Evolutionary conservation across 1,139 yeast genomes (phyloP).

Genomic region (Lodderomyces pseudojiufengensis): DNA sequence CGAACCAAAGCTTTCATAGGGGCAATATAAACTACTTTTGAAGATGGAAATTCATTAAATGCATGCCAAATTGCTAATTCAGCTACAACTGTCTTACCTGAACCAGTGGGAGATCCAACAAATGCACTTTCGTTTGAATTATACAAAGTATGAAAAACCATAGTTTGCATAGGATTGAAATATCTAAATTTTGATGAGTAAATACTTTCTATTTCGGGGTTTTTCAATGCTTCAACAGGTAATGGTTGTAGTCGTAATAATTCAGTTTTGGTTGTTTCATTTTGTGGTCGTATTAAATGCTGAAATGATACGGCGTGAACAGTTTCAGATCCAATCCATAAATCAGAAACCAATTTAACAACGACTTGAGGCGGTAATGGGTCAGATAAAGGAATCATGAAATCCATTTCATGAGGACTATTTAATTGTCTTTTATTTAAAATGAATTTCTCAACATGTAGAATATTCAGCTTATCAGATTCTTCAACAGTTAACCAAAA

Average conservation of each 20-base stretch:
- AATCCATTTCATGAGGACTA: conserved; percentile 71
- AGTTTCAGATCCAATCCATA: conserved; percentile 87
- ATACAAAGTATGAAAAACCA: conserved; percentile 89
- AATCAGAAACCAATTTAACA: conserved; percentile 73
- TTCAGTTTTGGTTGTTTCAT: conserved; percentile 82
- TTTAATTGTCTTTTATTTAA: conserved; percentile 56
- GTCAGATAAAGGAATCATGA: conserved; percentile 86
- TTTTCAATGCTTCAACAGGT: conserved; percentile 76
- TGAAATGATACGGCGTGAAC: conserved; percentile 81
- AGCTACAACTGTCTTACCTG: conserved; percentile 97
- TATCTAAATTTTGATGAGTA: conserved; percentile 68
- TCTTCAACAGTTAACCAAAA: conserved; percentile 94
- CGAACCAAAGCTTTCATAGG: conserved; percentile 98
- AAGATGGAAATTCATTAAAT: conserved; percentile 70
- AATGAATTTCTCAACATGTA: conserved; percentile 81
- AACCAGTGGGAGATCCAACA: conserved; percentile 98
- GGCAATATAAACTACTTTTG: conserved; percentile 91
- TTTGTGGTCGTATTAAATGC: conserved; percentile 82
- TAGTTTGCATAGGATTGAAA: conserved; percentile 98
- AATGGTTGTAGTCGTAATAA: conserved; percentile 78
- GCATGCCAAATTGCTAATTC: conserved; percentile 98
- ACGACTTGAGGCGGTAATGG: conserved; percentile 88
- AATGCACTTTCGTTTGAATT: conserved; percentile 76
- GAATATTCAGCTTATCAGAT: conserved; percentile 66
- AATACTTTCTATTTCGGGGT: conserved; percentile 62